Conservation (phyloP, 306 rosid species). For the Nissolia schottii region DNA sequence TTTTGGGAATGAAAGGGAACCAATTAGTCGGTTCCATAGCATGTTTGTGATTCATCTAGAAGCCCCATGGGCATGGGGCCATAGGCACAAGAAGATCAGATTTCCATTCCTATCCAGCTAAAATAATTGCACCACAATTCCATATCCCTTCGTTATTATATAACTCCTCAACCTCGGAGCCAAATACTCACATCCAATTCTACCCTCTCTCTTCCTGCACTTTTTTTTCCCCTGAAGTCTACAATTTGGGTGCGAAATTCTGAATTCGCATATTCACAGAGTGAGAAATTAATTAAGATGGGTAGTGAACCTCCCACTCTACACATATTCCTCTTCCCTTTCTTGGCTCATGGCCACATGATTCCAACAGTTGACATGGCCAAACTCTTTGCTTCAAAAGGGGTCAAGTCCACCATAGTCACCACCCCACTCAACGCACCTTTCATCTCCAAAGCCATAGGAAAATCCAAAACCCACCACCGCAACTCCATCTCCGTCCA, state of each 20-base stretch:
- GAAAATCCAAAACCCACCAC: background rate
- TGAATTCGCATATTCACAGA: background rate
- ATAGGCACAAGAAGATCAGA: no score
- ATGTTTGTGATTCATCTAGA: no score
- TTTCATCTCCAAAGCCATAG: slow-evolving; percentile 15
- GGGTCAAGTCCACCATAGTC: slow-evolving; percentile 32
- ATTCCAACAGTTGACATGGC: slow-evolving; percentile 36
- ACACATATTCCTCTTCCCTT: slow-evolving; percentile 35
- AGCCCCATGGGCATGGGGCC: no score
- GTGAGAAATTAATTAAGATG: background rate
- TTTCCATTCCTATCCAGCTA: no score
- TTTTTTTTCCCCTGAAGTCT: no score
- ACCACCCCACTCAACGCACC: slow-evolving; percentile 37
- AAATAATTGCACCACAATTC: no score
- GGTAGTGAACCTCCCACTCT: background rate
- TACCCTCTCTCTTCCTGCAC: no score
- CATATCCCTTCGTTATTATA: no score
- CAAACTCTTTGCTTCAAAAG: slow-evolving; percentile 30
- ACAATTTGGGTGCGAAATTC: background rate
- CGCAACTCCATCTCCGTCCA: background rate
- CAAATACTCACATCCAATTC: no score
- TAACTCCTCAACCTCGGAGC: no score
- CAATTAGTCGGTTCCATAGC: no score
- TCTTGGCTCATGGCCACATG: slow-evolving; percentile 37
- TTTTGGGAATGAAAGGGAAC: no score